Conservation (phyloP, 768 basidiomycete species). For the Gelatoporia subvermispora region DNA sequence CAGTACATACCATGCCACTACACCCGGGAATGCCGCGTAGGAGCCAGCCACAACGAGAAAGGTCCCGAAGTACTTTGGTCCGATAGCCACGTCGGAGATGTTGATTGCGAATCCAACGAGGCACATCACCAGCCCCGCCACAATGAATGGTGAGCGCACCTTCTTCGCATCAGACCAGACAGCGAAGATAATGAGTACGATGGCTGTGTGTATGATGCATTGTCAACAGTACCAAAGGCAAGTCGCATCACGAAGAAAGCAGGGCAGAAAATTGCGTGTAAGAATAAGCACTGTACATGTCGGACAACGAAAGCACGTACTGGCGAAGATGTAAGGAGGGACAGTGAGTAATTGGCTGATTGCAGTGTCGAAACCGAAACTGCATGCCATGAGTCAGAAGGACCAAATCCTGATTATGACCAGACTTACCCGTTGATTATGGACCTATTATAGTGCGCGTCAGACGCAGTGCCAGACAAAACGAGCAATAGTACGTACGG, state of each 20-base stretch:
- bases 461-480: neutral
- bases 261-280: too few relatives aligned
- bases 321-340: conserved; percentile 61
- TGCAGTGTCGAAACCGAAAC: conserved; percentile 53
- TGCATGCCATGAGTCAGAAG: conserved; percentile 13
- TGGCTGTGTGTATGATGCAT: conserved; percentile 33
- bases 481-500: conserved; percentile 44
- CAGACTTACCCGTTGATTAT: conserved; percentile 47
- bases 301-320: conserved; percentile 32
- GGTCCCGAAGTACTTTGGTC: conserved; percentile 68
- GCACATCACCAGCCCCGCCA: conserved; percentile 43
- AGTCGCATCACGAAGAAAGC: too few relatives aligned
- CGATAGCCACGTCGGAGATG: conserved; percentile 45
- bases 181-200: conserved; percentile 47
- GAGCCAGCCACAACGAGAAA: conserved; percentile 65
- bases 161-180: conserved; percentile 53
- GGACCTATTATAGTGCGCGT: conserved; percentile 32
- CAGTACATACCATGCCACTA: conserved; percentile 45
- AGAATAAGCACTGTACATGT: neutral
- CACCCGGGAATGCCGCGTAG: conserved; percentile 55
- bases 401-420: neutral
- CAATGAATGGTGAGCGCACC: conserved; percentile 55
- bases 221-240: too few relatives aligned
- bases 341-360: conserved; percentile 60
- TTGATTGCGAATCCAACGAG: conserved; percentile 62